A percentile compares a stretch with the other conserved stretches of the same genome.
These are phyloP conservation scores for Lachnellula hyalina DNA, from an alignment of 2,329 filamentous ascomycete genomes.

Conservation along the genomic window DNA sequence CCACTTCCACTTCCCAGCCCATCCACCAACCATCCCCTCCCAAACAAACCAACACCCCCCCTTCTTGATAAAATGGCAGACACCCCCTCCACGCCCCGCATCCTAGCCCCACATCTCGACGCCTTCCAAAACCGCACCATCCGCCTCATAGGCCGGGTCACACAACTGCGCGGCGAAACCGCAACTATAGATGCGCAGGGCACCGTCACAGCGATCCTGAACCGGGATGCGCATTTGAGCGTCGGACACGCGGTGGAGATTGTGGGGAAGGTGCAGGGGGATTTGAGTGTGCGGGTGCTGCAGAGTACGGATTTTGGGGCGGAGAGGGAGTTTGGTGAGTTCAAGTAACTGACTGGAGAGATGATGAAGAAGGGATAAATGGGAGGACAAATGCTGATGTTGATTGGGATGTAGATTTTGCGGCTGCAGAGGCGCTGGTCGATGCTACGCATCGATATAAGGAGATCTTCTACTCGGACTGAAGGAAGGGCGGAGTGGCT, in stretches of 20 bases:
- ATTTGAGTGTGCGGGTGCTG: conserved; percentile 66
- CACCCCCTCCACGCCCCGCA: conserved; percentile 67
- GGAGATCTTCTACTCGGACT: conserved; percentile 62
- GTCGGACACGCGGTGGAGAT: conserved; percentile 68
- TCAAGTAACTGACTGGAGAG: background rate
- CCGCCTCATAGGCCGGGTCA: conserved; percentile 80
- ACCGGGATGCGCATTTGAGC: conserved; percentile 64
- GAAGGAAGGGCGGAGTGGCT: background rate
- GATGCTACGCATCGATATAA: conserved; percentile 79
- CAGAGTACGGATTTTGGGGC: conserved; percentile 64
- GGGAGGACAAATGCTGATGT: background rate
- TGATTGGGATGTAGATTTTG: conserved; percentile 46
- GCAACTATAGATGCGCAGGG: conserved; percentile 79
- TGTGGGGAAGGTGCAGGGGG: conserved; percentile 73
- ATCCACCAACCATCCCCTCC: background rate
- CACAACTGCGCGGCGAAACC: conserved; percentile 72
- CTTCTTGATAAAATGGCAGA: no score
- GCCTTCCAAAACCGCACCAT: conserved; percentile 70
- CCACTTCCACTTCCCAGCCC: background rate
- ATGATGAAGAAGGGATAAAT: background rate
- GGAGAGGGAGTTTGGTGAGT: conserved; percentile 53
- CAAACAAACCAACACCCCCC: no score
- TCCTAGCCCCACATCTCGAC: conserved; percentile 75
- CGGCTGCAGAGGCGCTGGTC: conserved; percentile 71
- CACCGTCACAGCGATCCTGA: conserved; percentile 67